Base-by-base conservation (phyloP, 2,329 filamentous ascomycete species). In the Alternaria incomplexa region DNA sequence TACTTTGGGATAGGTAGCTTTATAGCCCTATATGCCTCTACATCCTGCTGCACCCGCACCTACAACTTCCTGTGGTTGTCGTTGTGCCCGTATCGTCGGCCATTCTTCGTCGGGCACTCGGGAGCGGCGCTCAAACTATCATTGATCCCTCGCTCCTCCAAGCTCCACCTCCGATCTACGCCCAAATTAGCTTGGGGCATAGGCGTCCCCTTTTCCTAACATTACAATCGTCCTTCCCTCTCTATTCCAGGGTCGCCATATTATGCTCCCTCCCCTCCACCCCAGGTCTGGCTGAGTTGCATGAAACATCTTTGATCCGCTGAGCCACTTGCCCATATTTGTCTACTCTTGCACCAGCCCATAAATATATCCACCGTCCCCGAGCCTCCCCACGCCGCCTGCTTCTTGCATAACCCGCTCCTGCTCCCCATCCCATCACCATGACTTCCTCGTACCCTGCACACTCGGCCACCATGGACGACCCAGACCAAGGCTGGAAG, bases 401-500 rank as follows among this genome's bases (percentile, higher is more conserved):
- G 45, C 56, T 32, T 48, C 54, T 51, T 48, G 30, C 63, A 53
- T 40, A 36, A 44, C 55, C 32, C 45, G 26, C 46, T 57, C 45
- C 54, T 23, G 45, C 63, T 45, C 43, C 46, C 43, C 45, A 53
- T 51, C 64, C 64, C 12, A n/a, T 48, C 64, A 59, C 53, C 51
- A 63, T 63, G 61, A 54, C 61, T 45, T 62, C 61, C 3, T 63
- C 59, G 47, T 64, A 58, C 64, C 61, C 64, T 59, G 57, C 67
- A 58, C 65, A 66, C 50, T 43, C 63, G 57, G 53, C 47, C 67
- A 50, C 69, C 72, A 76, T 78, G 72, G 68, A 74, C 53, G 73
- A 79, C 70, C 86, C 91, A 76, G 89, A 93, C 77, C 87, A 87
- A 76, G 89, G 92, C 82, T 95, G 91, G 91, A 89, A 93, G 87